These are phyloP conservation scores for Hymenoscyphus occultus DNA, from an alignment of 2,329 filamentous ascomycete species.

Conservation along the genomic window DNA sequence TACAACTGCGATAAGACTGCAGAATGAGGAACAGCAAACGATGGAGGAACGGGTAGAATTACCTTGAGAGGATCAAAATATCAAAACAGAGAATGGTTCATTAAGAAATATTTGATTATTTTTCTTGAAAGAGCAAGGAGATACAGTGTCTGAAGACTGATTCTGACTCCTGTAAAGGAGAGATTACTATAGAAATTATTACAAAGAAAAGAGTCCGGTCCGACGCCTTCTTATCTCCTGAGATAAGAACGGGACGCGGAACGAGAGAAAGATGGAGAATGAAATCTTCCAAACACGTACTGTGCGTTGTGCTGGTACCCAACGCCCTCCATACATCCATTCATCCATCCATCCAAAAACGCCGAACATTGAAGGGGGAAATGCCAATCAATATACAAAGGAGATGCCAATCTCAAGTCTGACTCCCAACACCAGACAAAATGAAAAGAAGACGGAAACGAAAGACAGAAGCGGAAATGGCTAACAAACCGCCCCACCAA, in stretches of 20 bases:
- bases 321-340: neutral
- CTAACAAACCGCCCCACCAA: constrained; percentile 58
- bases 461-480: constrained; percentile 11
- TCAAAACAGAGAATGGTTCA: neutral
- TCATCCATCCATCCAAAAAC: no score
- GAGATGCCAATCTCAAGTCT: neutral
- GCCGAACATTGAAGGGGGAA: neutral
- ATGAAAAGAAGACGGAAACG: constrained; percentile 14
- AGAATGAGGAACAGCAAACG: constrained; percentile 25
- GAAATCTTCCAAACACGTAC: neutral
- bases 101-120: neutral
- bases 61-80: neutral
- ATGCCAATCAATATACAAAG: constrained; percentile 3
- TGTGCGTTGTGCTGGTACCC: neutral
- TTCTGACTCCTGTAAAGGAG: neutral
- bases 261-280: neutral
- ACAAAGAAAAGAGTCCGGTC: neutral
- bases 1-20: constrained; percentile 20
- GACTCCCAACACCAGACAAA: no score
- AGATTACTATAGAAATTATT: constrained; percentile 9
- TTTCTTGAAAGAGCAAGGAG: neutral
- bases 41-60: neutral
- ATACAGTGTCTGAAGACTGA: no score
- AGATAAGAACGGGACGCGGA: neutral
- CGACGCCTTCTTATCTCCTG: neutral